Evolutionary conservation across 208 protist species (phyloP), one percentile per base, ranked within the genome.

Genomic region (Wallacemonas sp.): DNA sequence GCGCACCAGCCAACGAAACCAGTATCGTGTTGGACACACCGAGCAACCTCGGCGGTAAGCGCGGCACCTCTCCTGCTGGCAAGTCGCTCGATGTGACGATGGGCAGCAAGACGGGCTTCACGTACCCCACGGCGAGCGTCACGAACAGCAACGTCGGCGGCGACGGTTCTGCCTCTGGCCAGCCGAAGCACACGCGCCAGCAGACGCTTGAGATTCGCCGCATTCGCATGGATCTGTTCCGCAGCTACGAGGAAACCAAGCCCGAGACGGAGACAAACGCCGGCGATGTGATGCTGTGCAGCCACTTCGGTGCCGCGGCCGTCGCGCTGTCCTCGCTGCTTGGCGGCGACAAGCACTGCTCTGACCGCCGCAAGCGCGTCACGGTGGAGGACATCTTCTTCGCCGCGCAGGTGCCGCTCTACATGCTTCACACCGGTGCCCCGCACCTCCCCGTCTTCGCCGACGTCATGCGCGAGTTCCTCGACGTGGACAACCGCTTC

Each of bases 381-480:
- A 94, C 87, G 1, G 73, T 96, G 24, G 87, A 96, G 65, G 90
- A 96, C 72, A 91, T 96, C 65, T 96, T 96, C 75, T 96, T 96
- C 58, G 82, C 88, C 3, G 83, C 86, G n/a, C 90, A 96, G 69
- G 78, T 91, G 21, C 90, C 90, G 11, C 78, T 96, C 14, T 86
- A 94, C 73, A 86, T 88, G 65, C 76, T 94, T 29, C 80, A 94
- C 72, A 81, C 79, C 33, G 84, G 86, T 48, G 75, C 82, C 6
- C 83, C 85, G 14, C 74, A 81, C 16, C 65, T 96, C 9, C 76
- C 87, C 30, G 81, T 90, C 33, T 85, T 94, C 78, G 72, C 71
- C 34, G 90, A 90, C 64, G 87, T 96, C 58, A 63, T 93, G 47
- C 83, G 86, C 27, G 90, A 96, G 52, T 96, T 96, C 62, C 73